A percentile compares a stretch with the other conserved stretches of the same genome.
Evolutionary conservation across 352 stramenopile species (phyloP).

Genomic region (Plasmopara muralis): DNA sequence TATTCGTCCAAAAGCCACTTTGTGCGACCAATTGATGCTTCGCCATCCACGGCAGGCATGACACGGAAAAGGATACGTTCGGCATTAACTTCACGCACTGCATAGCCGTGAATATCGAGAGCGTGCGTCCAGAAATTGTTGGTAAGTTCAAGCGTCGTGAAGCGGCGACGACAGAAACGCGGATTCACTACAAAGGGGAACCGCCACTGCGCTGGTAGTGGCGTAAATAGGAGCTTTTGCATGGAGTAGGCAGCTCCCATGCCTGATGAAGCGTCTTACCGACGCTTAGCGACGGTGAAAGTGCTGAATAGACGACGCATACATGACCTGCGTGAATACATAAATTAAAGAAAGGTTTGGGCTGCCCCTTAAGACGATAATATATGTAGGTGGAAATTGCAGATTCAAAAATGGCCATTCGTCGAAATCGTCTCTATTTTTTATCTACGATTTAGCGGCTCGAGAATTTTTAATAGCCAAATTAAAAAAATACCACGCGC

Average conservation of each 20-base stretch:
- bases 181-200: constrained; percentile 39
- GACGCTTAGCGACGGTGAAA: constrained; percentile 2
- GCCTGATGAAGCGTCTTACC: not conserved
- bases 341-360: too few species aligned
- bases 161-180: constrained; percentile 30
- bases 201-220: constrained; percentile 32
- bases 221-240: constrained; percentile 29
- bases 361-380: too few species aligned
- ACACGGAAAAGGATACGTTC: constrained; percentile 28
- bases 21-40: constrained; percentile 15
- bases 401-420: too few species aligned
- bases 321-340: not conserved
- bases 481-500: too few species aligned
- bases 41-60: constrained; percentile 19
- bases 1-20: constrained; percentile 43
- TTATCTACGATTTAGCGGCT: too few species aligned
- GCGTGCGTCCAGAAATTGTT: constrained; percentile 38
- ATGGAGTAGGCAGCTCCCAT: constrained; percentile 25
- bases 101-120: constrained; percentile 26
- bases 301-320: constrained; percentile 3
- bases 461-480: too few species aligned
- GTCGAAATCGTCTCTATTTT: too few species aligned
- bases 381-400: too few species aligned
- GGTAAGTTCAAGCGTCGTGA: constrained; percentile 28
- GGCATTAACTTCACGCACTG: constrained; percentile 24